Percentiles rank a stretch among this genome's conserved stretches.
Evolutionary conservation across 108 stramenopile species (phyloP).

Genomic region (Nitzschia putrida): DNA sequence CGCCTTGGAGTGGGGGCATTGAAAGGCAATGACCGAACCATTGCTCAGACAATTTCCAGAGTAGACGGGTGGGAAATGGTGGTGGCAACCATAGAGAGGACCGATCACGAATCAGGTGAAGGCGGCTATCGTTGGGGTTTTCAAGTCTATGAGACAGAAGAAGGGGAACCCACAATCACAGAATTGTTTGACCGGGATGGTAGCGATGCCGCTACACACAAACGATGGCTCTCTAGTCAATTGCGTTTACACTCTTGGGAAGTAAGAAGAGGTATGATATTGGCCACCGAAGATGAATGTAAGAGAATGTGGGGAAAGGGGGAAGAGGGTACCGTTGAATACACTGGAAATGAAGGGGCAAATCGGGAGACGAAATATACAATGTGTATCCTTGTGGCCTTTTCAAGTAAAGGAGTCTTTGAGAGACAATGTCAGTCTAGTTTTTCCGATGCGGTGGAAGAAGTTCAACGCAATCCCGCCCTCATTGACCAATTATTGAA

Average conservation of each 20-base stretch:
- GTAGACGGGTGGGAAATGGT: no score
- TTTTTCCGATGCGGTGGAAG: no score
- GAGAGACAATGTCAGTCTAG: no score
- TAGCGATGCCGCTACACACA: neutral
- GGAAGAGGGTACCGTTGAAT: neutral
- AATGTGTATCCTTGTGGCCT: neutral
- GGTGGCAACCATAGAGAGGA: no score
- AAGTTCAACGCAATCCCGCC: no score
- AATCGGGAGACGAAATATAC: neutral
- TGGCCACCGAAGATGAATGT: neutral
- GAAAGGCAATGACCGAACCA: no score
- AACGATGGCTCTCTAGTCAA: neutral
- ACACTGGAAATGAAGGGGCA: constrained; percentile 1
- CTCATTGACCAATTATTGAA: no score
- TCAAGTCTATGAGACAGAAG: neutral
- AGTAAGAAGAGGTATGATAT: neutral
- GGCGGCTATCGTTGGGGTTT: no score
- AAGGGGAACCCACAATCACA: neutral
- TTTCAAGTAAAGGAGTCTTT: neutral
- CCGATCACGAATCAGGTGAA: no score
- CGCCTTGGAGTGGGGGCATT: no score
- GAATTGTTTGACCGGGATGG: neutral
- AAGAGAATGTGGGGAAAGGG: neutral
- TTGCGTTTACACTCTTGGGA: neutral
- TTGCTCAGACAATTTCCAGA: no score